These are phyloP conservation scores for Rutstroemia sydowiana DNA, from an alignment of 2,329 filamentous ascomycete species.

Conservation along the genomic window DNA sequence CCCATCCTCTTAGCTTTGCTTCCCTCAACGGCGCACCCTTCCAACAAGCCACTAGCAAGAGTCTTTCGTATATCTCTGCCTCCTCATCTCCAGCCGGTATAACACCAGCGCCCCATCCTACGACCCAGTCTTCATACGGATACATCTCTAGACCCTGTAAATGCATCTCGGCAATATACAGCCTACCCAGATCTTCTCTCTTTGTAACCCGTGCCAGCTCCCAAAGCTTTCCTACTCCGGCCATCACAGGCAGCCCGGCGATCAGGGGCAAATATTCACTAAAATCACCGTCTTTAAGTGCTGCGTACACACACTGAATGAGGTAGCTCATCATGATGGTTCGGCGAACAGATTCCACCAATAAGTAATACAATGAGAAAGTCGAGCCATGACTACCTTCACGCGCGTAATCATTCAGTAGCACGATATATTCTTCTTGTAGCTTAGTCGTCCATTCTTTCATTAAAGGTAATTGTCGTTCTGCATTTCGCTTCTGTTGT, in stretches of 20 bases:
- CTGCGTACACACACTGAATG: conserved; percentile 13
- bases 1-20: neutral
- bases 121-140: neutral
- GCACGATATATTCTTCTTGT: conserved; percentile 6
- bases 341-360: conserved; percentile 31
- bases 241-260: conserved; percentile 8
- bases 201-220: neutral
- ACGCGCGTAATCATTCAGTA: neutral
- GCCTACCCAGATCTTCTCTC: neutral
- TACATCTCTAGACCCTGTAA: neutral
- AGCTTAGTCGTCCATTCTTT: conserved; percentile 23
- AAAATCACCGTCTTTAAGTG: conserved; percentile 14
- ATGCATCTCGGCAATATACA: neutral
- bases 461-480: conserved; percentile 21
- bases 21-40: neutral
- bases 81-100: neutral
- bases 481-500: conserved; percentile 20
- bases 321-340: conserved; percentile 20
- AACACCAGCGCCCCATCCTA: neutral
- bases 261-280: conserved; percentile 10
- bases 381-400: too few species aligned
- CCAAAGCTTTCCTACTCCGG: conserved; percentile 3
- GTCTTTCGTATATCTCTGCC: conserved; percentile 3
- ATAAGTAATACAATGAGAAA: conserved; percentile 22
- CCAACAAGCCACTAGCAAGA: conserved; percentile 5